Conservation (phyloP, 2,329 filamentous ascomycete genomes). For the Pseudocercospora crystallina region DNA sequence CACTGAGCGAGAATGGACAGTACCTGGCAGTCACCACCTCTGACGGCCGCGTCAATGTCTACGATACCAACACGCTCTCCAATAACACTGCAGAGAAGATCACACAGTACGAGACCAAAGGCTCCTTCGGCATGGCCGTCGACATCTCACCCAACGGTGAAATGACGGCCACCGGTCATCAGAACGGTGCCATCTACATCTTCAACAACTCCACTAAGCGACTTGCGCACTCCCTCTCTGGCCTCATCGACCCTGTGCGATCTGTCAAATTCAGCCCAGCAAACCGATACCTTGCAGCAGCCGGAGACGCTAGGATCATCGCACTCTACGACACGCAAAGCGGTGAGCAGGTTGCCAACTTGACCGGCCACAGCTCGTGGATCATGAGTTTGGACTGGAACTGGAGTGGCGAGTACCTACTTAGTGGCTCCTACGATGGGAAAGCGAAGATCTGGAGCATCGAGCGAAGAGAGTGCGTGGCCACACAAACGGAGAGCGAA, state of each 20-base stretch:
- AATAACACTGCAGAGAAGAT: slow-evolving; percentile 58
- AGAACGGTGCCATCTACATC: slow-evolving; percentile 87
- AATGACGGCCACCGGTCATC: slow-evolving; percentile 87
- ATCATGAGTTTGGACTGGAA: slow-evolving; percentile 92
- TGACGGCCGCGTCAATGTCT: slow-evolving; percentile 85
- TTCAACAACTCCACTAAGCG: slow-evolving; percentile 90
- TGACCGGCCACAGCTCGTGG: slow-evolving; percentile 80
- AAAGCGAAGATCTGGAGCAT: slow-evolving; percentile 97
- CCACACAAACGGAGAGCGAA: slow-evolving; percentile 89
- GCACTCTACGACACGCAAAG: slow-evolving; percentile 89
- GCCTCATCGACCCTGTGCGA: slow-evolving; percentile 82
- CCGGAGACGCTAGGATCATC: slow-evolving; percentile 84
- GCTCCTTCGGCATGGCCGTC: slow-evolving; percentile 86
- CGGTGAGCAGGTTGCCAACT: slow-evolving; percentile 86
- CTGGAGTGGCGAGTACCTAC: slow-evolving; percentile 83
- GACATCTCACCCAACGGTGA: slow-evolving; percentile 77
- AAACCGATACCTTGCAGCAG: slow-evolving; percentile 80
- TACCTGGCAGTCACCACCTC: slow-evolving; percentile 85
- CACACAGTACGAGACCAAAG: slow-evolving; percentile 84
- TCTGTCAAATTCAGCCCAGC: slow-evolving; percentile 84
- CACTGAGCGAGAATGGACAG: slow-evolving; percentile 78
- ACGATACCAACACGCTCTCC: slow-evolving; percentile 57
- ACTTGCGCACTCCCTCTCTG: slow-evolving; percentile 83
- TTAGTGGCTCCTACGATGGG: slow-evolving; percentile 82
- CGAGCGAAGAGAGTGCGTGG: slow-evolving; percentile 78